These are phyloP conservation scores for Skeletonema marinoi DNA, from an alignment of 108 stramenopile genomes.

Conservation along the genomic window DNA sequence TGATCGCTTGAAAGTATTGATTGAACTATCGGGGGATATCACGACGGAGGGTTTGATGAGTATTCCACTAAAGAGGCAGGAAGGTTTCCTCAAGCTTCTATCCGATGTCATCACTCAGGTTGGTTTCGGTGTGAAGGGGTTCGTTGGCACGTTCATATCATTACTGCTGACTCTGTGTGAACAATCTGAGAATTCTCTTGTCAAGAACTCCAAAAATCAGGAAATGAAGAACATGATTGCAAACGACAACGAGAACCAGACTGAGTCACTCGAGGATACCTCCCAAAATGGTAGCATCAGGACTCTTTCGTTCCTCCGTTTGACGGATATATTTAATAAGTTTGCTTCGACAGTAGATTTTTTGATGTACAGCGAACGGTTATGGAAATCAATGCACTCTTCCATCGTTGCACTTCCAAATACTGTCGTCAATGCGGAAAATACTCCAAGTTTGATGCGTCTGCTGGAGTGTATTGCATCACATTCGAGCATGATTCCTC, in stretches of 20 bases:
- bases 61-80: slow-evolving; percentile 56
- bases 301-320: slow-evolving; percentile 64
- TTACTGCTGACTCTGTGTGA: slow-evolving; percentile 61
- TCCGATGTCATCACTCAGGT: slow-evolving; percentile 75
- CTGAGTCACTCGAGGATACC: slow-evolving; percentile 18
- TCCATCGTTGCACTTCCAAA: slow-evolving; percentile 71
- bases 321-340: slow-evolving; percentile 62
- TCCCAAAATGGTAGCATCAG: slow-evolving; percentile 56
- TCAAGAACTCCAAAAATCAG: slow-evolving; percentile 25
- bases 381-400: slow-evolving; percentile 64
- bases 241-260: slow-evolving; percentile 19
- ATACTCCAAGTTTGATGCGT: slow-evolving; percentile 65
- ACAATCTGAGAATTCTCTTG: slow-evolving; percentile 39
- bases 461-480: slow-evolving; percentile 64
- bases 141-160: slow-evolving; percentile 56
- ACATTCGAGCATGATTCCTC: slow-evolving; percentile 45
- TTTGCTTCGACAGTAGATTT: slow-evolving; percentile 72
- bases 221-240: slow-evolving; percentile 10
- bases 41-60: slow-evolving; percentile 23
- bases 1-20: slow-evolving; percentile 17
- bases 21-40: slow-evolving; percentile 23
- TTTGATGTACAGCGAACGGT: slow-evolving; percentile 16
- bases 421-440: slow-evolving; percentile 66
- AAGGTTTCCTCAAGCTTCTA: slow-evolving; percentile 84
- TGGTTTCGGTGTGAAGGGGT: slow-evolving; percentile 61